phyloP scores from a whole-genome alignment of 2,329 filamentous ascomycete genomes.

The Fusarium virguliforme region DNA sequence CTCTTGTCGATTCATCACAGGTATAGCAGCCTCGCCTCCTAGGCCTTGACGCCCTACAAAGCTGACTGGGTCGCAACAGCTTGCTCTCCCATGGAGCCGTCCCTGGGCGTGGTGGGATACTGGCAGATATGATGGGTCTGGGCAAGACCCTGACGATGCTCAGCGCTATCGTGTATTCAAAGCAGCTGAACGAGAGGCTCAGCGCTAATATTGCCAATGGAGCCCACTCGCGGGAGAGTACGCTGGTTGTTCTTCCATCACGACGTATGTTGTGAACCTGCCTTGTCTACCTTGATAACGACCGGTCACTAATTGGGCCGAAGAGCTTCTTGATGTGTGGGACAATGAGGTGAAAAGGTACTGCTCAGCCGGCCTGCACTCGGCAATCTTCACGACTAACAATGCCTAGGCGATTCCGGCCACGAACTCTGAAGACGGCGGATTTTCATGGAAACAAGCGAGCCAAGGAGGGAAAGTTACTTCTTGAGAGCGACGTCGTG shows the following conservation, averaged over 20 bases:
- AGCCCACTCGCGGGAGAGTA: neutral
- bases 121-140: constrained; percentile 32
- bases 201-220: neutral
- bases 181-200: neutral
- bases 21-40: neutral
- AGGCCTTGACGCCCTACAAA: neutral
- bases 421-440: constrained; percentile 48
- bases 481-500: constrained; percentile 57
- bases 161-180: constrained; percentile 16
- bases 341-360: neutral
- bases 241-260: neutral
- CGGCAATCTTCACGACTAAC: no score
- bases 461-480: constrained; percentile 48
- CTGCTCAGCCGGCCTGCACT: no score
- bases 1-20: neutral
- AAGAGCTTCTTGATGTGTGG: constrained; percentile 30
- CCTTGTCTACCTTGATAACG: neutral
- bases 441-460: constrained; percentile 58
- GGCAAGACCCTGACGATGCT: constrained; percentile 33
- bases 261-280: neutral
- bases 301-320: neutral
- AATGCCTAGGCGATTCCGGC: constrained; percentile 53
- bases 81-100: neutral
- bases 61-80: neutral
- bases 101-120: constrained; percentile 8